These are phyloP conservation scores for Chara braunii DNA, from an alignment of 139 green algal species.

Conservation along the genomic window DNA sequence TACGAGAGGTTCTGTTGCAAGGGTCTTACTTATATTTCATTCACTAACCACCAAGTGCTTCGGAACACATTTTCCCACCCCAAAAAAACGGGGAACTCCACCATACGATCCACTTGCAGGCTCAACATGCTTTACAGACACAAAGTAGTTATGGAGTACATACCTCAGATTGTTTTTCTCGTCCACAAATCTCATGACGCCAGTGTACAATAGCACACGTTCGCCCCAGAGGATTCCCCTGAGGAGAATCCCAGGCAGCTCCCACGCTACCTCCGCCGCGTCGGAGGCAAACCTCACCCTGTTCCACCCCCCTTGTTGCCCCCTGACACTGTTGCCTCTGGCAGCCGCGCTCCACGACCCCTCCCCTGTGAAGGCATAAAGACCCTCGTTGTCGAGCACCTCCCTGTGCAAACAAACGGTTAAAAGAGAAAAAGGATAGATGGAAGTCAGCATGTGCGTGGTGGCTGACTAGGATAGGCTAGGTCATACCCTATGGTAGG, in stretches of 20 bases:
- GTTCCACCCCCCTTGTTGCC: conserved; percentile 25
- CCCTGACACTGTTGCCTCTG: background rate
- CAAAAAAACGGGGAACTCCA: too few relatives aligned
- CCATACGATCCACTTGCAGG: too few relatives aligned
- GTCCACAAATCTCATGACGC: conserved; percentile 54
- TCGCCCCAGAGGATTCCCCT: conserved; percentile 51
- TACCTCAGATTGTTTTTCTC: conserved; percentile 42
- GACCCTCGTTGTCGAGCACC: conserved; percentile 40
- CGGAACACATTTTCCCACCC: background rate
- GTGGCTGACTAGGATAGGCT: too few relatives aligned
- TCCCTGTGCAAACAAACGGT: too few relatives aligned
- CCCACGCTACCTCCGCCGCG: conserved; percentile 42
- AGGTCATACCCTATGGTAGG: too few relatives aligned
- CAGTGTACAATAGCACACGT: conserved; percentile 53
- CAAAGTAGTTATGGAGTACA: too few relatives aligned
- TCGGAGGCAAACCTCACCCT: conserved; percentile 51
- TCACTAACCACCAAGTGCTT: background rate
- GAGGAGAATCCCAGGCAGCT: conserved; percentile 45
- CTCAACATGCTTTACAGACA: too few relatives aligned
- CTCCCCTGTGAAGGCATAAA: conserved; percentile 52
- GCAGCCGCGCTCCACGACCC: conserved; percentile 7
- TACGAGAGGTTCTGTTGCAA: too few relatives aligned
- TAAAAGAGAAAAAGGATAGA: too few relatives aligned
- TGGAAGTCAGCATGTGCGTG: too few relatives aligned
- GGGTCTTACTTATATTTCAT: background rate